These are phyloP conservation scores for Ceratocystiopsis minuta DNA, from an alignment of 2,329 filamentous ascomycete genomes.

Conservation along the genomic window DNA sequence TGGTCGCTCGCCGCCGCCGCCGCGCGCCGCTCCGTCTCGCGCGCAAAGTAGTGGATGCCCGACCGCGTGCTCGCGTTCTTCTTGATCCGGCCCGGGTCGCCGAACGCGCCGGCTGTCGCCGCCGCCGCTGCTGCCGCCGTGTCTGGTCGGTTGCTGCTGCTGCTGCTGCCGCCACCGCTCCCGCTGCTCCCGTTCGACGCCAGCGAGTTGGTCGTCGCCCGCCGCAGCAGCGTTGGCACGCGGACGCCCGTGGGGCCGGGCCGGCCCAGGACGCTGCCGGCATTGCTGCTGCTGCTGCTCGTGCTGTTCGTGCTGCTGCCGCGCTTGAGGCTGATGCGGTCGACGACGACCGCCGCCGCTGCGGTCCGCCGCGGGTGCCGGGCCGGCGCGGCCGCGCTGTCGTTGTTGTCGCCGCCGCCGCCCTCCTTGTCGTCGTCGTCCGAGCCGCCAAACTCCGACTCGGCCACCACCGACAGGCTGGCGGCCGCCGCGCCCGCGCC, in stretches of 20 bases:
- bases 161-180: constrained; percentile 11
- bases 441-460: constrained; percentile 20
- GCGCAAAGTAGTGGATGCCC: constrained; percentile 41
- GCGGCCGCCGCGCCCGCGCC: constrained; percentile 24
- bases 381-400: not conserved
- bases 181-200: constrained; percentile 19
- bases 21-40: constrained; percentile 38
- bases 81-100: constrained; percentile 20
- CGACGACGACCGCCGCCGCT: constrained; percentile 42
- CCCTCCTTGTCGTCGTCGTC: constrained; percentile 31
- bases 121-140: not conserved
- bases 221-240: constrained; percentile 51
- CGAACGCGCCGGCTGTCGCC: constrained; percentile 6
- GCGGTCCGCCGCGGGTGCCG: not conserved
- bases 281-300: not conserved
- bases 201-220: constrained; percentile 51
- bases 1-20: constrained; percentile 36
- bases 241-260: constrained; percentile 32
- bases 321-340: constrained; percentile 56
- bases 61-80: constrained; percentile 42
- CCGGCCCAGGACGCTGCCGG: constrained; percentile 10
- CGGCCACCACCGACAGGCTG: constrained; percentile 25
- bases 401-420: constrained; percentile 22
- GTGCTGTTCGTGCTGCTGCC: constrained; percentile 16
- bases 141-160: not conserved